Evolutionary conservation across 2,329 filamentous ascomycete genomes (phyloP).

Genomic region (Immersiporthe knoxdaviesiana): DNA sequence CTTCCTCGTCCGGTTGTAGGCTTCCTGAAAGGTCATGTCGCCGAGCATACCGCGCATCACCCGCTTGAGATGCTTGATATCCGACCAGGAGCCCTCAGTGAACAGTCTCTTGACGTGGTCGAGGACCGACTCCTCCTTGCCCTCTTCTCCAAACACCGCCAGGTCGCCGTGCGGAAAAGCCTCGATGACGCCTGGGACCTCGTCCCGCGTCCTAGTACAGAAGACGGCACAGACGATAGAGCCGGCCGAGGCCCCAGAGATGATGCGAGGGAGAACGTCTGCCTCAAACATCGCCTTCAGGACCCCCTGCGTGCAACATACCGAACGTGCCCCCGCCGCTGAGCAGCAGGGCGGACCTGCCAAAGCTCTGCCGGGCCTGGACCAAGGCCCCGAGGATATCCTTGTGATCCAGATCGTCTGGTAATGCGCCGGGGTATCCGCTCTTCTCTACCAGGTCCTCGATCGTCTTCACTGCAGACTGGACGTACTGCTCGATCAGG

Average conservation of each 20-base stretch:
- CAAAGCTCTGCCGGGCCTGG: slow-evolving; percentile 76
- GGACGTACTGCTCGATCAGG: slow-evolving; percentile 85
- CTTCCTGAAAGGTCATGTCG: slow-evolving; percentile 92
- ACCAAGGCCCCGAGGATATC: slow-evolving; percentile 70
- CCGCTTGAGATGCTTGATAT: slow-evolving; percentile 77
- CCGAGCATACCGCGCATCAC: slow-evolving; percentile 83
- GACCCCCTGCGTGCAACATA: slow-evolving; percentile 89
- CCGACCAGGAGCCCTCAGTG: slow-evolving; percentile 82
- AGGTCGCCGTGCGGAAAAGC: slow-evolving; percentile 80
- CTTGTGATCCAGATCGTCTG: slow-evolving; percentile 60
- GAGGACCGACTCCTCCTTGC: slow-evolving; percentile 62
- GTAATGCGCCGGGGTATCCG: slow-evolving; percentile 42
- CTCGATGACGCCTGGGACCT: slow-evolving; percentile 70
- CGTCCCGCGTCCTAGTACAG: slow-evolving; percentile 76
- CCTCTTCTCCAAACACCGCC: slow-evolving; percentile 73
- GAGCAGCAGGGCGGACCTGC: slow-evolving; percentile 79
- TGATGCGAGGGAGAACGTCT: slow-evolving; percentile 78
- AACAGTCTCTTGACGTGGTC: slow-evolving; percentile 73
- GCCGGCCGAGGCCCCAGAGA: slow-evolving; percentile 85
- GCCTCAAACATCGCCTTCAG: slow-evolving; percentile 79
- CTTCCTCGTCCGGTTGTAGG: slow-evolving; percentile 89
- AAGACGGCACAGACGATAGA: slow-evolving; percentile 84
- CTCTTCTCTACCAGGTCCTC: slow-evolving; percentile 68
- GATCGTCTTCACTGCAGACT: slow-evolving; percentile 76
- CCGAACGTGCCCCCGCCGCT: slow-evolving; percentile 89